Evolutionary conservation across 2,329 filamentous ascomycete species (phyloP), one percentile per base, ranked within the genome.

Genomic region (Sporothrix luriei): DNA sequence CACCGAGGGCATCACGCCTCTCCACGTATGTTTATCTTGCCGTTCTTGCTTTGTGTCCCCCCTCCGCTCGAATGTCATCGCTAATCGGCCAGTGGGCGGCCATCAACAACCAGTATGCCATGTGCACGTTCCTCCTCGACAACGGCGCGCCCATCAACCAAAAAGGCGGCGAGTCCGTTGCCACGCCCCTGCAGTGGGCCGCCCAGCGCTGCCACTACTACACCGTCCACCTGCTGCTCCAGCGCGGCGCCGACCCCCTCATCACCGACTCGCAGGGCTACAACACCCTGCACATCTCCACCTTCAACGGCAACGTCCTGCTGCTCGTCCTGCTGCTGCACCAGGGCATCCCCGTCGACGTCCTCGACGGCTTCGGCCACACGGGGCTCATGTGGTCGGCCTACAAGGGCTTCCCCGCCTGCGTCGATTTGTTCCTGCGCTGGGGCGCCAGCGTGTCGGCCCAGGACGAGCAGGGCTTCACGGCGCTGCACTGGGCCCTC

Each of bases 341-440:
- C 81, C 94, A 97, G 77, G 93, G 95, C 77, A 95, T 99, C 71
- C 92, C 93, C 19, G 93, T 99, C 72, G 95, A 99, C 78, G 91
- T 95, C 6, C 85, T 90, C 68, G 95, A 99, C 80, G 88, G 88
- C 66, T 94, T 93, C 77, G 93, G 94, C 6, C 96, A 99, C 79
- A 98, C 95, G 0, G 91, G 90, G 71, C 84, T 99, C 72, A 99
- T 99, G 95, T 99, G 95, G 95, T 93, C 95, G 21, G 94, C 94
- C 19, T 99, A 99, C 83, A 99, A 99, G 80, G 95, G 96, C 48
- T 97, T 90, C 78, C 92, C 94, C 0, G 89, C 91, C 61, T 97
- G 93, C 75, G 94, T 98, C 62, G 95, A 98, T 77, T 80, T 98
- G 55, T 94, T 97, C 74, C 82, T 99, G 71, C 89, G 93, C 74